Evolutionary conservation across 345 rosid species (phyloP), one percentile per base, ranked within the genome.

Genomic region (Toxicodendron radicans): DNA sequence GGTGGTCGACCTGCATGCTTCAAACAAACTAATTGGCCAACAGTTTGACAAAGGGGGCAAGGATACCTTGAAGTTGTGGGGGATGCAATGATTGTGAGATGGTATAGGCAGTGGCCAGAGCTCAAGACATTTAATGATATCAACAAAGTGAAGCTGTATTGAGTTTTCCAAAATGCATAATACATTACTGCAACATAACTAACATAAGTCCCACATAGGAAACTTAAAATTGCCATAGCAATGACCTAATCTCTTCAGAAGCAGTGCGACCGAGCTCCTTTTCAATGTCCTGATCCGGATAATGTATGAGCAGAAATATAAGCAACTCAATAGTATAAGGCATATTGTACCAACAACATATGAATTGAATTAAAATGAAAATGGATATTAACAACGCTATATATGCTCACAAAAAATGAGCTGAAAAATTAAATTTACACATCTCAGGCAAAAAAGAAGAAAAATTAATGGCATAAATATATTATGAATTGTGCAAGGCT

Each of bases 261-360:
- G 99, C 86, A 95, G 64, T 54, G 98, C 99, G 83, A 78, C 98
- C 98, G 75, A 95, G 91, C 71, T 93, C 96, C 79, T 90, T 91
- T 79, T 95, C 97, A 57, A 93, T 83, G 81, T 95, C 98, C 99
- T 95, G 76, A 58, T 54, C 72, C n/a, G 16, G 70, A 24, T 54
- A 70, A 56, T 21, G 24, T 10, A 35, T 14, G 21, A 41, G 58
- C 43, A 30, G 11, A 51, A 70, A 30, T 49, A 45, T 35, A 59
- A 51, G 30, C 32, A 63, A 62, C 49, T 32, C 48, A 35, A 21
- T 20, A 43, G 33, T 24, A 65, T 49, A 64, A 30, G n/a, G 12
- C 8, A 30, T 27, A 41, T 49, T 58, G 30, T 35, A 38, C 43
- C 43, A 38, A 35, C 38, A 38, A 9, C 8, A 38, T 38, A 38